phyloP scores from a whole-genome alignment of 148 eudicot species.

The Nepenthes mirabilis region DNA sequence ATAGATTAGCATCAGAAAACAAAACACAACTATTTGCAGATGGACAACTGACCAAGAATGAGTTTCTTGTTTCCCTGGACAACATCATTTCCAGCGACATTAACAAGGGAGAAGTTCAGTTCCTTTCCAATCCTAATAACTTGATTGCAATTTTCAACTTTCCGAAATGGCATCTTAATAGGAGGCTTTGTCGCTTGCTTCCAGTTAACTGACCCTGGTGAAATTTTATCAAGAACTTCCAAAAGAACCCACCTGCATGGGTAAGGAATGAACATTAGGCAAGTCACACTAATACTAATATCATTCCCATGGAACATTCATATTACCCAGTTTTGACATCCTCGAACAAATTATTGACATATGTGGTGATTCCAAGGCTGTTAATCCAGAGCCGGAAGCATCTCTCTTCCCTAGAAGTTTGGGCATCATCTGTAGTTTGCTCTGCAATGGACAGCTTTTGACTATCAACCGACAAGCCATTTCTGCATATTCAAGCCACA shows the following conservation, averaged over 20 bases:
- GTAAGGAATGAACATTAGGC: slow-evolving; percentile 4
- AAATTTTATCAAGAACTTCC: slow-evolving; percentile 68
- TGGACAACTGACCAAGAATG: slow-evolving; percentile 40
- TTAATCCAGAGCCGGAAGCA: slow-evolving; percentile 89
- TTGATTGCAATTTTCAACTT: slow-evolving; percentile 87
- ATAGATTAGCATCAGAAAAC: not conserved
- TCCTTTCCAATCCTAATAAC: slow-evolving; percentile 60
- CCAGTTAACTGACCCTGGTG: slow-evolving; percentile 75
- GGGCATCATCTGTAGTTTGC: slow-evolving; percentile 49
- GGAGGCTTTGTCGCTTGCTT: slow-evolving; percentile 67
- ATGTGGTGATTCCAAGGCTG: slow-evolving; percentile 69
- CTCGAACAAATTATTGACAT: slow-evolving; percentile 81
- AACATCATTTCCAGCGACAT: slow-evolving; percentile 67
- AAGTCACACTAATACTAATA: not conserved
- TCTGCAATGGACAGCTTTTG: slow-evolving; percentile 56
- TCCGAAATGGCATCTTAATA: slow-evolving; percentile 75
- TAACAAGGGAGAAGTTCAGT: slow-evolving; percentile 70
- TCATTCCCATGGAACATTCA: slow-evolving; percentile 3
- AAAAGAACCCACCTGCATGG: slow-evolving; percentile 57
- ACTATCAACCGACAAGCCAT: slow-evolving; percentile 55
- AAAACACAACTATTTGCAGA: not conserved
- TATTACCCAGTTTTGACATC: slow-evolving; percentile 70
- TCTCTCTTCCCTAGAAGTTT: slow-evolving; percentile 88
- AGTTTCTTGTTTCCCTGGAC: slow-evolving; percentile 86
- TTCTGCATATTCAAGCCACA: slow-evolving; percentile 31